Evolutionary conservation across 2,329 filamentous ascomycete species (phyloP).

Genomic region (Talaromyces verruculosus): DNA sequence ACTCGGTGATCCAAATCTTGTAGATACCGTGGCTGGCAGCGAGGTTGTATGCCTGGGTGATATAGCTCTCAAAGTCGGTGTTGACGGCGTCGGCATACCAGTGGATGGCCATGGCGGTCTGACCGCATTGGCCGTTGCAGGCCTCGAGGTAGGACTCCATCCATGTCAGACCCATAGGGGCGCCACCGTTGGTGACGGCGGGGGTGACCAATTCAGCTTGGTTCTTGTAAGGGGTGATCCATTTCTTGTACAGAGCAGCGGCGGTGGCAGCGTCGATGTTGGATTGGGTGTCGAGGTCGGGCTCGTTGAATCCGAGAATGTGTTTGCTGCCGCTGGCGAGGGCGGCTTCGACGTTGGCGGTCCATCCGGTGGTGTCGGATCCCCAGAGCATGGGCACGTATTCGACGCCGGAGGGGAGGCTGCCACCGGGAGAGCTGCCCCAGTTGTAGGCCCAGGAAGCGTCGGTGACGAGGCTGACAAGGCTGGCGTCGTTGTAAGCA

Average conservation of each 20-base stretch:
- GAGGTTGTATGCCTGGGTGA: constrained; percentile 37
- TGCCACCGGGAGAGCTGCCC: constrained; percentile 35
- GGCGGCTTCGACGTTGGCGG: constrained; percentile 35
- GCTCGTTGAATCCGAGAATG: constrained; percentile 50
- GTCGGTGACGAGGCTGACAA: constrained; percentile 34
- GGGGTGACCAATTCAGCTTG: constrained; percentile 45
- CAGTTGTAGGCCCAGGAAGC: constrained; percentile 51
- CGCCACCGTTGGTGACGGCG: constrained; percentile 41
- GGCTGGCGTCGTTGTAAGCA: constrained; percentile 42
- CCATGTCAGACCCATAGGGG: constrained; percentile 42
- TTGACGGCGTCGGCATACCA: constrained; percentile 40
- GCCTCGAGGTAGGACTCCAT: constrained; percentile 41
- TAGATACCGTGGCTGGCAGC: constrained; percentile 36
- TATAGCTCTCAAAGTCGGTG: constrained; percentile 20
- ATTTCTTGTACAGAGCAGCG: constrained; percentile 37
- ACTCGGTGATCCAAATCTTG: constrained; percentile 50
- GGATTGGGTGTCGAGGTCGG: constrained; percentile 43
- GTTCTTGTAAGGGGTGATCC: constrained; percentile 40
- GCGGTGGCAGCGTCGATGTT: constrained; percentile 40
- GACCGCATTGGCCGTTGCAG: constrained; percentile 40
- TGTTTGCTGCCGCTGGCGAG: constrained; percentile 38
- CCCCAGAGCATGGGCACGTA: constrained; percentile 51
- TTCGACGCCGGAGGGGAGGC: constrained; percentile 37
- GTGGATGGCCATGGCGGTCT: constrained; percentile 47
- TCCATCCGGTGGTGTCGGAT: constrained; percentile 37